These are phyloP conservation scores for Paraurostyla sp. DNA, from an alignment of 73 alveolate species.

Conservation along the genomic window DNA sequence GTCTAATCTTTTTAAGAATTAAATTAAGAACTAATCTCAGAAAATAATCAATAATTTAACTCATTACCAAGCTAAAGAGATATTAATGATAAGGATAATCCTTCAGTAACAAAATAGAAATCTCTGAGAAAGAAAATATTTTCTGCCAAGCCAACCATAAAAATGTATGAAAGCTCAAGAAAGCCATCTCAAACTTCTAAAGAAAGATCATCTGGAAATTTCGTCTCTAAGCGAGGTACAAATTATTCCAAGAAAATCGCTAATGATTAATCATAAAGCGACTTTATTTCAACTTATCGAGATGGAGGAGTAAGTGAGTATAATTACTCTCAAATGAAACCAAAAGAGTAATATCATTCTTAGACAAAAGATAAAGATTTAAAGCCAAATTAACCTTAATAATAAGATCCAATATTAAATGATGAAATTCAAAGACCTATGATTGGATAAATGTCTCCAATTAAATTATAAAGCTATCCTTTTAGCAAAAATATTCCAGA, in stretches of 20 bases:
- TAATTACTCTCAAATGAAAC: background rate
- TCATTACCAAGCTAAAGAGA: background rate
- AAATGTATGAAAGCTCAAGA: too few relatives aligned
- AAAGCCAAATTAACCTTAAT: too few relatives aligned
- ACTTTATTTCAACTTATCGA: background rate
- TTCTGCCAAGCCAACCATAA: conserved; percentile 18
- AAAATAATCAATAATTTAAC: too few relatives aligned
- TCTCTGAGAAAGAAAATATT: conserved; percentile 7
- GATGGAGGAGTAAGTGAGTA: background rate
- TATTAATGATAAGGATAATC: background rate
- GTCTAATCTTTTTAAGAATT: too few relatives aligned
- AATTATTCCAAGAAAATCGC: too few relatives aligned
- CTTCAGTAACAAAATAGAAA: background rate
- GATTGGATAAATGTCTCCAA: background rate
- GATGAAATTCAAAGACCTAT: too few relatives aligned
- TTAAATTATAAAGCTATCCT: background rate
- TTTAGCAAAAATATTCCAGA: background rate
- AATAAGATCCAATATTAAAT: too few relatives aligned
- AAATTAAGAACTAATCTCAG: too few relatives aligned
- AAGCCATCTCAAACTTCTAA: too few relatives aligned
- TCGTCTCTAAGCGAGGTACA: too few relatives aligned
- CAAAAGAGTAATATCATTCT: background rate
- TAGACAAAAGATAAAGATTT: too few relatives aligned
- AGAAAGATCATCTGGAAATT: too few relatives aligned
- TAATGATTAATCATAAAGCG: background rate